Conservation (phyloP, 129 eudicot genomes). For the Flaveria sonorensis region DNA sequence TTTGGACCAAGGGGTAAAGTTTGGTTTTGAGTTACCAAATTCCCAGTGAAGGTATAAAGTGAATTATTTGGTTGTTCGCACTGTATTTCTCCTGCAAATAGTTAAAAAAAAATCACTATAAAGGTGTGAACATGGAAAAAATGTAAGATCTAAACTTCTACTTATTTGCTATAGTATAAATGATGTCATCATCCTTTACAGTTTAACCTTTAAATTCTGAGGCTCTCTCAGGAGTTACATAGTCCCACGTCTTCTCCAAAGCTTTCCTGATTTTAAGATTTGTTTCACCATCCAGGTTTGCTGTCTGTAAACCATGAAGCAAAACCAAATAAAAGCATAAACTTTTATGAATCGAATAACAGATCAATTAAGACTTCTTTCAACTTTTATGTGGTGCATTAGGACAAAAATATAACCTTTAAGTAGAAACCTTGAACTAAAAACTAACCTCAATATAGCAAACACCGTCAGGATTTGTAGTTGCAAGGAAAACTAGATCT, state of each 20-base stretch:
- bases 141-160: not conserved
- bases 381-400: not conserved
- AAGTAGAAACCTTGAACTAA: slow-evolving; percentile 11
- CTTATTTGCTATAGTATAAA: not conserved
- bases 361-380: not conserved
- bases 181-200: slow-evolving; percentile 4
- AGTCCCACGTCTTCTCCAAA: slow-evolving; percentile 95
- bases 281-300: slow-evolving; percentile 98
- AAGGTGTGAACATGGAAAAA: not conserved
- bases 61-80: slow-evolving; percentile 99
- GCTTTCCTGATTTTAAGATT: slow-evolving; percentile 98
- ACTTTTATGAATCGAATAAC: slow-evolving; percentile 3
- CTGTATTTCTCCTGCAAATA: slow-evolving; percentile 78
- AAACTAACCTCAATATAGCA: slow-evolving; percentile 79
- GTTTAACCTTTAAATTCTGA: slow-evolving; percentile 80
- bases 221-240: slow-evolving; percentile 69
- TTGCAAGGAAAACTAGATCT: slow-evolving; percentile 86
- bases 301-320: slow-evolving; percentile 58
- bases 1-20: slow-evolving; percentile 93
- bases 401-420: not conserved
- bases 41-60: slow-evolving; percentile 93
- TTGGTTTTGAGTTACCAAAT: slow-evolving; percentile 81
- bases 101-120: not conserved
- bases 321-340: slow-evolving; percentile 7
- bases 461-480: slow-evolving; percentile 93